These are phyloP conservation scores for Scedosporium aurantiacum DNA, from an alignment of 2,329 filamentous ascomycete genomes.

Conservation along the genomic window DNA sequence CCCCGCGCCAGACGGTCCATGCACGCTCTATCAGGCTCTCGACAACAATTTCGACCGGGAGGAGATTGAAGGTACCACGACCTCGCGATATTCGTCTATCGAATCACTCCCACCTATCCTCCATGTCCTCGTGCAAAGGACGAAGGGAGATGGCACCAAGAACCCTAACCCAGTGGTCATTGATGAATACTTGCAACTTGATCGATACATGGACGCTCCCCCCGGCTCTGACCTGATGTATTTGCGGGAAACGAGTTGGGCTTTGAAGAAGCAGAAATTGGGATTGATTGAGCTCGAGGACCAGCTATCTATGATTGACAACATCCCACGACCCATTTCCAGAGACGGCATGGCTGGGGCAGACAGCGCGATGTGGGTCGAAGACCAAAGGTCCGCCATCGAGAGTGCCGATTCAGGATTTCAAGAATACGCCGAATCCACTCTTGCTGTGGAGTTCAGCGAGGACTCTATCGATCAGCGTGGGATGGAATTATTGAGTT, in stretches of 20 bases:
- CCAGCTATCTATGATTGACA: neutral
- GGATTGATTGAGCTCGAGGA: conserved; percentile 1
- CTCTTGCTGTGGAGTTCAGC: neutral
- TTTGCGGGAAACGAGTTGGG: conserved; percentile 62
- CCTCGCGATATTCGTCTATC: conserved; percentile 33
- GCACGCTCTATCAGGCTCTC: conserved; percentile 72
- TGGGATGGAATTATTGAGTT: neutral
- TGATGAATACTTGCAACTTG: conserved; percentile 73
- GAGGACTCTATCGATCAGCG: neutral
- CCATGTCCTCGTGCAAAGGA: conserved; percentile 80
- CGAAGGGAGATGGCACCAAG: conserved; percentile 62
- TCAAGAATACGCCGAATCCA: neutral
- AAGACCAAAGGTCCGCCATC: neutral
- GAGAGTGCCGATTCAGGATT: neutral
- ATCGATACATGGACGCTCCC: conserved; percentile 70
- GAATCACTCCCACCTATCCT: conserved; percentile 69
- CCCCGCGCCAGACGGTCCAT: conserved; percentile 34
- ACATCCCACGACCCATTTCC: neutral
- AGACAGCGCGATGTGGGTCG: neutral
- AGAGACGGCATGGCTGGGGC: neutral
- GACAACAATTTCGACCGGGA: conserved; percentile 78
- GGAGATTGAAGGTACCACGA: conserved; percentile 54
- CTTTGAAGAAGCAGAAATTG: conserved; percentile 21
- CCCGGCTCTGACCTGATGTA: conserved; percentile 50
- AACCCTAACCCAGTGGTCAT: conserved; percentile 69